Conservation (phyloP, 75 land plant species). For the Ceratopteris richardii region DNA sequence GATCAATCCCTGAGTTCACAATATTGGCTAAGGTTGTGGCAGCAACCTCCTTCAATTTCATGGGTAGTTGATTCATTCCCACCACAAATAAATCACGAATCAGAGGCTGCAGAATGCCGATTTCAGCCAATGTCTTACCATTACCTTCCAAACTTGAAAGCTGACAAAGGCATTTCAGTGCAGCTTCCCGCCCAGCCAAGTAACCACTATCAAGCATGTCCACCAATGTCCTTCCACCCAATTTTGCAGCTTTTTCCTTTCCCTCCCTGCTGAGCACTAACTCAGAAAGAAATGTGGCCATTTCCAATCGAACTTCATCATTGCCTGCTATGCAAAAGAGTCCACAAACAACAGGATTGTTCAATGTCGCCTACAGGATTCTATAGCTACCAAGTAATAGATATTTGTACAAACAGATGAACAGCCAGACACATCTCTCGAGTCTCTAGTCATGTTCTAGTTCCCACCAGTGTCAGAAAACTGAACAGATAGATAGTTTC, state of each 20-base stretch:
- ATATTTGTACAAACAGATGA: too few relatives aligned
- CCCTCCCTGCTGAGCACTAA: constrained; percentile 71
- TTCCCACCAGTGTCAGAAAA: too few relatives aligned
- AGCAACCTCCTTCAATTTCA: constrained; percentile 79
- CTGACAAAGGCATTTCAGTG: constrained; percentile 72
- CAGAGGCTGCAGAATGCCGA: constrained; percentile 79
- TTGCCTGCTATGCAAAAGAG: constrained; percentile 68
- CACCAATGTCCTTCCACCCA: constrained; percentile 48
- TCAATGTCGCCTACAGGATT: too few relatives aligned
- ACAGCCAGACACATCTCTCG: too few relatives aligned
- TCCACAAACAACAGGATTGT: too few relatives aligned
- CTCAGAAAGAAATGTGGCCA: constrained; percentile 72
- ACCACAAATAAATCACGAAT: constrained; percentile 76
- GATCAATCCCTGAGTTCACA: constrained; percentile 60
- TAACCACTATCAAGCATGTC: constrained; percentile 60
- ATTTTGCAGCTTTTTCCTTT: constrained; percentile 57
- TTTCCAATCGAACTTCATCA: constrained; percentile 73
- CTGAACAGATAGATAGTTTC: too few relatives aligned
- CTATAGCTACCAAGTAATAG: too few relatives aligned
- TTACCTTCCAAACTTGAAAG: constrained; percentile 72
- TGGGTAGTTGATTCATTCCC: constrained; percentile 66
- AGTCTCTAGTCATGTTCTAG: too few relatives aligned
- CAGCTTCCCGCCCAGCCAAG: constrained; percentile 53
- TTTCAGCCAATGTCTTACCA: constrained; percentile 57
- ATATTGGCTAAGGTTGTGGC: constrained; percentile 90